Evolutionary conservation across 192 early-diverging fungal genomes (phyloP), one percentile per base, ranked within the genome.

Genomic region (Podochytrium sp.): DNA sequence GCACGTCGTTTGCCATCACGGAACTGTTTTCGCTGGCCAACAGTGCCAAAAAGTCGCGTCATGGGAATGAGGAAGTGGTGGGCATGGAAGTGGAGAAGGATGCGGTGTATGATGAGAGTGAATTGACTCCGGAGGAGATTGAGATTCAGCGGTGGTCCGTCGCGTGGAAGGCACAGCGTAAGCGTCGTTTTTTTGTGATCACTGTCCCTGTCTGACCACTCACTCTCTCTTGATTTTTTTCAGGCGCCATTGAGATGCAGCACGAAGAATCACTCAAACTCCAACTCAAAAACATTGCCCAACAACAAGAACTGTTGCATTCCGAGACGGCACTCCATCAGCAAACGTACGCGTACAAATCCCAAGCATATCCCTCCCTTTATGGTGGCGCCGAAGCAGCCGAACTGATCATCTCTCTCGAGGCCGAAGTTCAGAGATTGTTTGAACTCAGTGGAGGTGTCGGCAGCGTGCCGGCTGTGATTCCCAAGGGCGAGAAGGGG

Each of bases 51-150:
- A 35, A 63, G n/a, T 16, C 12, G 41, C 59, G 32, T 4, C 3
- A 20, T n/a, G 72, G 52, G 12, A 10, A 37, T 52, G 72, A 74
- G 10, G 14, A 18, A 14, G 6, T 37, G 20, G 33, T 67, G 56
- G 75, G 75, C 1, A 76, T 76, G 75, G 65, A 70, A 37, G 65
- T 70, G 7, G 65, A 76, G 25, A 4, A 43, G 10, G 75, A 76
- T 40, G 20, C 58, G n/a, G 47, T 76, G 4, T 76, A 69, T 43
- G 75, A 76, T 51, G 75, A 70, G 49, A 69, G 55, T 41, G 75
- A 70, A 53, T 70, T 76, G 58, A 69, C 65, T 12, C 57, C 65
- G 4, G 55, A 76, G 32, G 66, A 76, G 59, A 70, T 69, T 23
- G 75, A 59, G 40, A 70, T 69, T 32, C 66, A 69, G 35, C 25